These are phyloP conservation scores for Chlamydomonas eustigma DNA, from an alignment of 139 green algal genomes.

Conservation along the genomic window DNA sequence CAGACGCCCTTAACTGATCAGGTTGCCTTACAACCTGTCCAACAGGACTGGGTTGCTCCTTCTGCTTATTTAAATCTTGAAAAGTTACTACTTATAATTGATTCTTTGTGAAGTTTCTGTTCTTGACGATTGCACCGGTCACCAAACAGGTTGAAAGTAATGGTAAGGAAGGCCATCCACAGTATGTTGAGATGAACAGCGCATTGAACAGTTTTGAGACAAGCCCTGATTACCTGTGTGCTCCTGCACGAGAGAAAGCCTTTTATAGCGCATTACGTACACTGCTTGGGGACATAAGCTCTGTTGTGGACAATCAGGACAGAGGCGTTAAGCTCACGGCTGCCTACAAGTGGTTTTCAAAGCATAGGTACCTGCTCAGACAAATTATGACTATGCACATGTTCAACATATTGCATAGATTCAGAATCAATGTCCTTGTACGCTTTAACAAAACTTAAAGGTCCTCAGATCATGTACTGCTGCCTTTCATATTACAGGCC, in stretches of 20 bases:
- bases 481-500: neutral
- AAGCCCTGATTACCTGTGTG: neutral
- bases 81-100: neutral
- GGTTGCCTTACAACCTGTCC: neutral
- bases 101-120: neutral
- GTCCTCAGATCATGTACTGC: no score
- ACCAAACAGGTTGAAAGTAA: no score
- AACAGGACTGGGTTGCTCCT: neutral
- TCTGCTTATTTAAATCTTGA: neutral
- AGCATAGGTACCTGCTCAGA: slow-evolving; percentile 9
- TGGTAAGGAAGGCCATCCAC: neutral
- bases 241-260: neutral
- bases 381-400: no score
- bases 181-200: slow-evolving; percentile 5
- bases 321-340: neutral
- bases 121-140: neutral
- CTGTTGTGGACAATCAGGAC: neutral
- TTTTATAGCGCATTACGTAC: slow-evolving; percentile 11
- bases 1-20: neutral
- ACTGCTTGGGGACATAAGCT: slow-evolving; percentile 4
- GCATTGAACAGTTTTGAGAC: slow-evolving; percentile 5
- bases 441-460: no score
- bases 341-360: slow-evolving; percentile 14
- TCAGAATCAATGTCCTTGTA: no score
- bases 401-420: no score